A percentile compares a stretch with the other conserved stretches of the same genome.
Conservation (phyloP, 2,329 filamentous ascomycete species). For the Beauveria sp. region DNA sequence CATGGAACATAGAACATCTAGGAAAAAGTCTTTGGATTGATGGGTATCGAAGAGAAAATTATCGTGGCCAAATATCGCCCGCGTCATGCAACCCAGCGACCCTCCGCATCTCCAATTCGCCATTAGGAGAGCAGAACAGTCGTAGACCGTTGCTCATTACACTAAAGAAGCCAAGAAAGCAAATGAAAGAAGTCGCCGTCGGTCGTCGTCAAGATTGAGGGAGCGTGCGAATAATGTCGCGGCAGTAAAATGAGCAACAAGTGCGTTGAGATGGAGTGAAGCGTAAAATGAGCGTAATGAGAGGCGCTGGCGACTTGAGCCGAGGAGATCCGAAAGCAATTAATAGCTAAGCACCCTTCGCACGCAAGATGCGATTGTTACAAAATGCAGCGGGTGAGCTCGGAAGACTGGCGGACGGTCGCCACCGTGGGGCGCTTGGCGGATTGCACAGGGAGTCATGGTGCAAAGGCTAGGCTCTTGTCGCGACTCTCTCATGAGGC, state of each 20-base stretch:
- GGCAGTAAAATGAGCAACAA: background rate
- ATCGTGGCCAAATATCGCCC: constrained; percentile 10
- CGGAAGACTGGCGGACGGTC: background rate
- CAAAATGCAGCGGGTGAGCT: background rate
- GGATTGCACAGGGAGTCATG: background rate
- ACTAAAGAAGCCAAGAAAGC: background rate
- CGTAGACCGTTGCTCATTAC: background rate
- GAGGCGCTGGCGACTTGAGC: background rate
- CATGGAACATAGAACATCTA: background rate
- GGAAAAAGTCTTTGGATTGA: constrained; percentile 14
- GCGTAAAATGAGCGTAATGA: background rate
- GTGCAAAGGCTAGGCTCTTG: background rate
- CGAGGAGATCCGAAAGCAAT: background rate
- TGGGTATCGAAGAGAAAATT: constrained; percentile 17
- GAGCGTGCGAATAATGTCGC: constrained; percentile 1
- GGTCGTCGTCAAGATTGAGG: constrained; percentile 8
- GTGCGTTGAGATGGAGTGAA: background rate
- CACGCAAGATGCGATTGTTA: background rate
- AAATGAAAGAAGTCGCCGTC: constrained; percentile 8
- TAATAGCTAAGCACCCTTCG: background rate
- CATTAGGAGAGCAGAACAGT: constrained; percentile 1
- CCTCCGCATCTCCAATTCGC: constrained; percentile 3
- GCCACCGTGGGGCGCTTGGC: constrained; percentile 5
- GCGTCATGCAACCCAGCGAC: constrained; percentile 8
- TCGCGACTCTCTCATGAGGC: background rate